phyloP scores from a whole-genome alignment of 31 red algal species.

The Bonnemaisonia californica region DNA sequence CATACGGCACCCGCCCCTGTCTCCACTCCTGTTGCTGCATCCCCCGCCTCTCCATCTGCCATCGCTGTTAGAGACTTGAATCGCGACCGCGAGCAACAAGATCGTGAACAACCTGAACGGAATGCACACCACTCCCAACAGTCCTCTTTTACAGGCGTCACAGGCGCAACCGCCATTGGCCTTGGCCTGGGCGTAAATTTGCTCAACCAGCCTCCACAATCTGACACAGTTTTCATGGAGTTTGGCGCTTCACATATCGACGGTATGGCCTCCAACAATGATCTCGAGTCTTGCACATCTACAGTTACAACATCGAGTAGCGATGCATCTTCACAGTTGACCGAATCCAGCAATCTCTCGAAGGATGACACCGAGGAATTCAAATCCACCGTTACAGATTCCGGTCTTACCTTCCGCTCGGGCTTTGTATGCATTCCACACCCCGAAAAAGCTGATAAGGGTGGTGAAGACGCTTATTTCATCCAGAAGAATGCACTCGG shows the following conservation, averaged over 20 bases:
- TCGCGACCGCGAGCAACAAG: background rate
- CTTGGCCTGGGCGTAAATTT: background rate
- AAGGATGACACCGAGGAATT: background rate
- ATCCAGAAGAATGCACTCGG: conserved; percentile 65
- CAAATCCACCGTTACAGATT: background rate
- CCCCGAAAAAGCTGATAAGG: conserved; percentile 58
- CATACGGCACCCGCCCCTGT: background rate
- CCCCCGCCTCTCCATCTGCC: background rate
- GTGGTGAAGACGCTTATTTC: conserved; percentile 94
- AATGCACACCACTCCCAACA: background rate
- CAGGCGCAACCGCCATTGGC: background rate
- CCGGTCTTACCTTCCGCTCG: conserved; percentile 16
- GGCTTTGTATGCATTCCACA: conserved; percentile 48
- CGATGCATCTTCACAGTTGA: background rate
- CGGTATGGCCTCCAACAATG: background rate
- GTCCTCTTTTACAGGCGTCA: background rate
- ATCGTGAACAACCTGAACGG: background rate
- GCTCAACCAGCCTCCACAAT: background rate
- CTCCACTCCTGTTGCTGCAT: too few relatives aligned
- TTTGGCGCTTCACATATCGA: background rate
- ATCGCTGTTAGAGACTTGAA: background rate
- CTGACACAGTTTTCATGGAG: conserved; percentile 17
- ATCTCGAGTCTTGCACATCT: background rate
- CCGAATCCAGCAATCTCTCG: background rate
- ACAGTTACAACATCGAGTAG: background rate